Evolutionary conservation across 2,329 filamentous ascomycete species (phyloP).

Genomic region (Akanthomyces uredinophilus): DNA sequence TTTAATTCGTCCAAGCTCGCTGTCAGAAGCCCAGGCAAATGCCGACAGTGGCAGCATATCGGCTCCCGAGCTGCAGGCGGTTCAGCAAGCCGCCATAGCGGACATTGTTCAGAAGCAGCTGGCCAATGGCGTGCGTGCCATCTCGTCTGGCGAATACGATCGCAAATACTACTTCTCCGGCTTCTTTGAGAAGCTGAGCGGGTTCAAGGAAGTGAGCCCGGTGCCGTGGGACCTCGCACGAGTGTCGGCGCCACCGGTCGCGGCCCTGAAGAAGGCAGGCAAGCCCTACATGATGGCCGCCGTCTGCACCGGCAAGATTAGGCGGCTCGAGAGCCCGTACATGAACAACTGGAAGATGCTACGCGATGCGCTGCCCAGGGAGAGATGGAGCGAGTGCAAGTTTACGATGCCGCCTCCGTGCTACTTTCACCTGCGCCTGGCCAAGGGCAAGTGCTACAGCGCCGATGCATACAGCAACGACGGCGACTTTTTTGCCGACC

Average conservation of each 20-base stretch:
- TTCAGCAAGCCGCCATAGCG: conserved; percentile 59
- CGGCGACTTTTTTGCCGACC: conserved; percentile 52
- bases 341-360: conserved; percentile 39
- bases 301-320: conserved; percentile 39
- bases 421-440: conserved; percentile 58
- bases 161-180: conserved; percentile 46
- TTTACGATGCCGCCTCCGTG: conserved; percentile 62
- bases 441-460: conserved; percentile 48
- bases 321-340: conserved; percentile 36
- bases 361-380: conserved; percentile 43
- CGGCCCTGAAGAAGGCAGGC: conserved; percentile 33
- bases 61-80: conserved; percentile 41
- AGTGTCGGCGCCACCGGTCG: conserved; percentile 34
- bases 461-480: conserved; percentile 47
- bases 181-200: conserved; percentile 43
- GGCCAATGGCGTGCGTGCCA: conserved; percentile 54
- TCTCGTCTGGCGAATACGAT: conserved; percentile 66
- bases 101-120: conserved; percentile 62
- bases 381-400: conserved; percentile 60
- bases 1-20: conserved; percentile 58
- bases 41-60: conserved; percentile 44
- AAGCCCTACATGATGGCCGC: conserved; percentile 35
- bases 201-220: conserved; percentile 34
- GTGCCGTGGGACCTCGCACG: conserved; percentile 35
- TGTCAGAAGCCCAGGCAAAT: conserved; percentile 47